These are phyloP conservation scores for Microbotryum silenes-acaulis DNA, from an alignment of 1,284 basidiomycete species.

Conservation along the genomic window DNA sequence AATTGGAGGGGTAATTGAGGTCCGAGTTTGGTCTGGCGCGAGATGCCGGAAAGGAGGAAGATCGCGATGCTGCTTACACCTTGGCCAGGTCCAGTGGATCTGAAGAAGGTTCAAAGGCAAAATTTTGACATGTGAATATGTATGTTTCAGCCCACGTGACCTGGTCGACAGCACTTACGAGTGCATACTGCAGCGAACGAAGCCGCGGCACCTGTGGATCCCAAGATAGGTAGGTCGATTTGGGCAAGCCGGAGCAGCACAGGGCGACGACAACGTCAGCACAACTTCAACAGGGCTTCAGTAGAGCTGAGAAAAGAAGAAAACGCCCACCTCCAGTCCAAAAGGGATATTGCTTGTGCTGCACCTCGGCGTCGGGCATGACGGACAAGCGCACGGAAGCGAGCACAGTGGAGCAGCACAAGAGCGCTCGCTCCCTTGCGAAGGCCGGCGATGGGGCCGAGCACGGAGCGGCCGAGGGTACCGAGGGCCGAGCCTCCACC, in stretches of 20 bases:
- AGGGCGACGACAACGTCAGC: background rate
- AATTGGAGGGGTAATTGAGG: too few species aligned
- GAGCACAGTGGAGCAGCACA: too few species aligned
- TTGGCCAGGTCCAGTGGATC: conserved; percentile 36
- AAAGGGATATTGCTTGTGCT: conserved; percentile 23
- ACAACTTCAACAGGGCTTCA: background rate
- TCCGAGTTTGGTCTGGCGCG: too few species aligned
- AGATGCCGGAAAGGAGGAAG: background rate
- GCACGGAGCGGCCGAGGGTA: too few species aligned
- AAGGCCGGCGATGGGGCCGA: too few species aligned
- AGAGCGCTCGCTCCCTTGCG: too few species aligned
- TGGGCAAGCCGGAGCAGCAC: background rate
- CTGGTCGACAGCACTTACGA: conserved; percentile 13
- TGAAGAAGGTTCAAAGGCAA: background rate
- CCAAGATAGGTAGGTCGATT: too few species aligned
- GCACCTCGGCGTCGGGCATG: too few species aligned
- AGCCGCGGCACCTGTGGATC: conserved; percentile 24
- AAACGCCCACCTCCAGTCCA: conserved; percentile 26
- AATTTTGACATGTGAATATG: too few species aligned
- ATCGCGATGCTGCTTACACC: conserved; percentile 21
- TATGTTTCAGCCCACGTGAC: background rate
- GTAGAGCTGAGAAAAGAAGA: background rate
- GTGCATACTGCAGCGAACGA: conserved; percentile 30
- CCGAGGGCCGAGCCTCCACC: too few species aligned
- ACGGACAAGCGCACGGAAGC: too few species aligned